These are phyloP conservation scores for Balansia obtecta DNA, from an alignment of 2,329 filamentous ascomycete genomes.

Conservation along the genomic window DNA sequence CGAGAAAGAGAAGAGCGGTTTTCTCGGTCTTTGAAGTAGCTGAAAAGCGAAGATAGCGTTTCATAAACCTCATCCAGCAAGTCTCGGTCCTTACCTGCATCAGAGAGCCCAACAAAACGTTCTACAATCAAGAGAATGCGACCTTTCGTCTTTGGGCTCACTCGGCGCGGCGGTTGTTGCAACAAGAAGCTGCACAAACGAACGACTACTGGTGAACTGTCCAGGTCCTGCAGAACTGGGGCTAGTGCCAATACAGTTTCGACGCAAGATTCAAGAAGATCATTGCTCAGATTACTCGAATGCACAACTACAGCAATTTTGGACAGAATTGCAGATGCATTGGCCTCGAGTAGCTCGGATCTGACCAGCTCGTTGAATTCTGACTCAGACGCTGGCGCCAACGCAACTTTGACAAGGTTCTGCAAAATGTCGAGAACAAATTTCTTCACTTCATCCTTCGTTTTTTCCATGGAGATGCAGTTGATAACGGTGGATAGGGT, in stretches of 20 bases:
- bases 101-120: constrained; percentile 59
- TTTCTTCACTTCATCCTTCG: constrained; percentile 76
- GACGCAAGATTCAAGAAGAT: constrained; percentile 68
- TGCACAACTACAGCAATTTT: constrained; percentile 58
- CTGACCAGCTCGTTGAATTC: constrained; percentile 46
- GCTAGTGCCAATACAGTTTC: constrained; percentile 67
- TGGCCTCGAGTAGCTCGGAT: constrained; percentile 41
- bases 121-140: constrained; percentile 69
- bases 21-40: constrained; percentile 73
- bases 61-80: constrained; percentile 56
- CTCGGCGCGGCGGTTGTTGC: constrained; percentile 69
- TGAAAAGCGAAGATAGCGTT: constrained; percentile 70
- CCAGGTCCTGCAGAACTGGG: constrained; percentile 52
- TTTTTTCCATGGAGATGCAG: constrained; percentile 57
- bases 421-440: constrained; percentile 68
- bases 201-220: constrained; percentile 65
- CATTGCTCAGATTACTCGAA: constrained; percentile 48
- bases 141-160: constrained; percentile 73
- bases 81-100: constrained; percentile 23
- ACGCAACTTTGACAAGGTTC: constrained; percentile 50
- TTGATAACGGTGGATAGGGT: constrained; percentile 62
- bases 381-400: constrained; percentile 39
- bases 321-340: constrained; percentile 47
- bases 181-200: constrained; percentile 71
- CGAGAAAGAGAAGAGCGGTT: constrained; percentile 64